These are phyloP conservation scores for Sphaerosporella brunnea DNA, from an alignment of 495 filamentous ascomycete genomes.

Conservation along the genomic window DNA sequence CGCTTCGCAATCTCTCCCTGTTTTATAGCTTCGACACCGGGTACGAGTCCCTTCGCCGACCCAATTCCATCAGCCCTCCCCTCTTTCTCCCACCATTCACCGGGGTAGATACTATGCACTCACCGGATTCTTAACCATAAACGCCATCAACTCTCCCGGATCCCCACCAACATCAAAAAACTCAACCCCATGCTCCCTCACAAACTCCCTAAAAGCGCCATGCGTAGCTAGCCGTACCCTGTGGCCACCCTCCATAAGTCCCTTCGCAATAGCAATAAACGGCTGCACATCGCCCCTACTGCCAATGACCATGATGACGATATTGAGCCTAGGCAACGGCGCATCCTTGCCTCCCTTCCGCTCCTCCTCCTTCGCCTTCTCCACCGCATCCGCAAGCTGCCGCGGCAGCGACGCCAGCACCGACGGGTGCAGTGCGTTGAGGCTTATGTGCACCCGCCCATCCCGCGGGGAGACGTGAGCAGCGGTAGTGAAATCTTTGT, in stretches of 20 bases:
- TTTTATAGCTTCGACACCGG: slow-evolving; percentile 43
- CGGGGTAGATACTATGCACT: background rate
- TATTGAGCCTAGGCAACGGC: slow-evolving; percentile 40
- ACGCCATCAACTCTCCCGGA: slow-evolving; percentile 59
- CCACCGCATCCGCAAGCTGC: slow-evolving; percentile 4
- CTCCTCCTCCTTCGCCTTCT: slow-evolving; percentile 2
- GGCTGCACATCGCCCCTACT: slow-evolving; percentile 62
- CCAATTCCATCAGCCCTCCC: background rate
- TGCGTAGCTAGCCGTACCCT: slow-evolving; percentile 54
- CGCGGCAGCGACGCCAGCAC: slow-evolving; percentile 22
- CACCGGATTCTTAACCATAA: slow-evolving; percentile 60
- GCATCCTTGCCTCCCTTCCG: background rate
- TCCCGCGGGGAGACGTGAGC: slow-evolving; percentile 51
- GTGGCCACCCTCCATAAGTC: slow-evolving; percentile 50
- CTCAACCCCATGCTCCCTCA: slow-evolving; percentile 32
- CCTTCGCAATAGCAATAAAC: slow-evolving; percentile 52
- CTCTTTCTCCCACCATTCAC: background rate
- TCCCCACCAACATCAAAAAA: slow-evolving; percentile 59
- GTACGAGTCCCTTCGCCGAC: slow-evolving; percentile 38
- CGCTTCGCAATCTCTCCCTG: slow-evolving; percentile 45
- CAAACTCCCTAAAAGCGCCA: slow-evolving; percentile 47
- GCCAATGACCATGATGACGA: slow-evolving; percentile 66
- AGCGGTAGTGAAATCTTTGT: slow-evolving; percentile 44
- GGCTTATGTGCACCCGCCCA: slow-evolving; percentile 49
- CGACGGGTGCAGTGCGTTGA: slow-evolving; percentile 44